phyloP scores from a whole-genome alignment of 257 asterid species.

The Solanum infundibuliforme region DNA sequence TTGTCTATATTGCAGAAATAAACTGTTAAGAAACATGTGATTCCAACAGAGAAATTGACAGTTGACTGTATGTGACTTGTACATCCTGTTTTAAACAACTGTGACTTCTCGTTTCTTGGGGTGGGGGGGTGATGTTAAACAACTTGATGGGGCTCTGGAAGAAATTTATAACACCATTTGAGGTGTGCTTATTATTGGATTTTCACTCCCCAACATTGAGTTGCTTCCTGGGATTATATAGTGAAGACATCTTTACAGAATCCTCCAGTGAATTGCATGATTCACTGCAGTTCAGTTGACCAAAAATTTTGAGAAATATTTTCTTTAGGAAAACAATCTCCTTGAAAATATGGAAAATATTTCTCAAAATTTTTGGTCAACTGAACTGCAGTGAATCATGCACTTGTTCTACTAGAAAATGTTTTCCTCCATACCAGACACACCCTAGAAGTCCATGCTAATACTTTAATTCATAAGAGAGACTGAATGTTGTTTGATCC shows the following conservation, averaged over 20 bases:
- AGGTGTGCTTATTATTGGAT: neutral
- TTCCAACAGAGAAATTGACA: neutral
- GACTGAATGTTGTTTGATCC: neutral
- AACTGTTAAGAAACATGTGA: neutral
- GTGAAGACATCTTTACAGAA: neutral
- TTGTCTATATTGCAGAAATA: conserved; percentile 26
- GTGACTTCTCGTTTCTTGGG: neutral
- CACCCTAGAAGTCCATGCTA: neutral
- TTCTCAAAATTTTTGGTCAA: no score
- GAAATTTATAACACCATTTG: neutral
- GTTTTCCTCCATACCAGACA: neutral
- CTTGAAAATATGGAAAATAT: no score
- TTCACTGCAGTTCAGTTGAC: neutral
- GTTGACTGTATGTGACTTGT: neutral
- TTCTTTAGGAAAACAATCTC: neutral
- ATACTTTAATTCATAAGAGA: neutral
- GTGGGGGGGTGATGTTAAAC: neutral
- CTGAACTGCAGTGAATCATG: no score
- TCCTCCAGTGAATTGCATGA: neutral
- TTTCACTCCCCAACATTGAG: neutral
- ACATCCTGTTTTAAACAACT: neutral
- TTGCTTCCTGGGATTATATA: neutral
- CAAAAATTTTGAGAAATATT: neutral
- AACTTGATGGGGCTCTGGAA: neutral
- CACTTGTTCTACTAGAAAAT: no score